Percentiles rank a stretch among this genome's conserved stretches.
Evolutionary conservation across 352 stramenopile genomes (phyloP).

Genomic region (Salisapilia sapeloensis): DNA sequence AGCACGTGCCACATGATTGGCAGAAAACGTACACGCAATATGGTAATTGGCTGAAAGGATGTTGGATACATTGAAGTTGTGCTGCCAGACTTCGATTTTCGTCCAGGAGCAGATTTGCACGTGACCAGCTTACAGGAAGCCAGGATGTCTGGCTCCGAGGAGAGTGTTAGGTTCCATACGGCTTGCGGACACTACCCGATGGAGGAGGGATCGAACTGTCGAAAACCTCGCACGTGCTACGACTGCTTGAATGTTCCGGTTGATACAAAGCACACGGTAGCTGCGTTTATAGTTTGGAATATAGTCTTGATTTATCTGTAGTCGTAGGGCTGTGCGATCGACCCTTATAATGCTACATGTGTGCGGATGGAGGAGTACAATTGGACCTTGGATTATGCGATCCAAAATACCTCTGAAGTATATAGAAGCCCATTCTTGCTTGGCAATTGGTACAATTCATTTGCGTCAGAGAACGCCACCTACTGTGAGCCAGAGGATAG

Average conservation of each 20-base stretch:
- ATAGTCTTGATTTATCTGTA: not conserved
- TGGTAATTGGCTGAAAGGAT: too few relatives aligned
- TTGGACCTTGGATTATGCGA: slow-evolving; percentile 13
- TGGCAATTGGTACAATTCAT: slow-evolving; percentile 20
- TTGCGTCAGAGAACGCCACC: slow-evolving; percentile 21
- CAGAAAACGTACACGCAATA: too few relatives aligned
- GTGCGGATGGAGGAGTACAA: slow-evolving; percentile 30
- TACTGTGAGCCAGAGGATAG: slow-evolving; percentile 27
- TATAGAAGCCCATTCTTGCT: slow-evolving; percentile 5
- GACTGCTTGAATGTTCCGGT: slow-evolving; percentile 35
- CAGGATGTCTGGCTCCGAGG: too few relatives aligned
- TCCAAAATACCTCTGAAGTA: slow-evolving; percentile 17
- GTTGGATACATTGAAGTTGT: too few relatives aligned
- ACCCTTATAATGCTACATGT: slow-evolving; percentile 18
- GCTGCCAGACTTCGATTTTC: too few relatives aligned
- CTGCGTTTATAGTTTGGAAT: not conserved
- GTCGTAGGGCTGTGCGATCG: slow-evolving; percentile 24
- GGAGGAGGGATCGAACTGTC: slow-evolving; percentile 11
- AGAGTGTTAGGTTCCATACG: too few relatives aligned
- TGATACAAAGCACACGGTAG: slow-evolving; percentile 9
- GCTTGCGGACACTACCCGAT: slow-evolving; percentile 28
- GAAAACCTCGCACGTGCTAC: slow-evolving; percentile 25
- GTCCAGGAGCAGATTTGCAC: too few relatives aligned
- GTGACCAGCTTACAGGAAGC: too few relatives aligned
- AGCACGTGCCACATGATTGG: too few relatives aligned